A percentile compares a stretch with the other conserved stretches of the same genome.
These are phyloP conservation scores for Spathaspora girioi DNA, from an alignment of 805 yeast species.

Conservation along the genomic window DNA sequence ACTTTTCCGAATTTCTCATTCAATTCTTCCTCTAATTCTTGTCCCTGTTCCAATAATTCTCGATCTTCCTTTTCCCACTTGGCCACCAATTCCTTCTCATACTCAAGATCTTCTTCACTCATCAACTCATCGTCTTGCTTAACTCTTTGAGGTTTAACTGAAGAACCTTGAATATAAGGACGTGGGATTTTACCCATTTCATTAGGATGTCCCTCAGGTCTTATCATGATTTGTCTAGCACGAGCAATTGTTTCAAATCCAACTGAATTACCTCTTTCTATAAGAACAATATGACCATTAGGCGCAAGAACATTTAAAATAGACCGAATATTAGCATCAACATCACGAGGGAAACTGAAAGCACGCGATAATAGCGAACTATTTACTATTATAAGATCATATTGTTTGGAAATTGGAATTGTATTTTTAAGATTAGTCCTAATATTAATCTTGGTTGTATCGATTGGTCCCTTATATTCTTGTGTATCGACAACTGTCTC, in stretches of 20 bases:
- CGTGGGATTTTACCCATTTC: slow-evolving; percentile 66
- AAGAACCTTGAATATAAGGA: slow-evolving; percentile 56
- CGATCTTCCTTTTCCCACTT: slow-evolving; percentile 20
- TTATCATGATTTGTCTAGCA: slow-evolving; percentile 84
- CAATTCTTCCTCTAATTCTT: slow-evolving; percentile 27
- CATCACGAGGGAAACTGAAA: slow-evolving; percentile 63
- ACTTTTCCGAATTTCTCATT: slow-evolving; percentile 40
- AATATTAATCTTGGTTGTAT: slow-evolving; percentile 51
- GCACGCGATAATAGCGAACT: slow-evolving; percentile 68
- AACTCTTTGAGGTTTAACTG: slow-evolving; percentile 36
- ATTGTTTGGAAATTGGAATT: slow-evolving; percentile 51
- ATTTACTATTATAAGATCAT: slow-evolving; percentile 79
- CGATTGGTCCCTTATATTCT: slow-evolving; percentile 44
- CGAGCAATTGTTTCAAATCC: slow-evolving; percentile 89
- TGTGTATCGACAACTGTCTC: slow-evolving; percentile 6
- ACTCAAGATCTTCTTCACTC: slow-evolving; percentile 30
- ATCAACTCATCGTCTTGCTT: slow-evolving; percentile 33
- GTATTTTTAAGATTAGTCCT: slow-evolving; percentile 53
- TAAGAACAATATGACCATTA: slow-evolving; percentile 70
- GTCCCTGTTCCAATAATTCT: slow-evolving; percentile 14
- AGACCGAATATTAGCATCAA: slow-evolving; percentile 62
- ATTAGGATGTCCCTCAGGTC: slow-evolving; percentile 66
- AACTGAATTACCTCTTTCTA: slow-evolving; percentile 86
- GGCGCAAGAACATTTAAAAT: slow-evolving; percentile 65
- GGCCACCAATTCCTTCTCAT: slow-evolving; percentile 28